Base-by-base conservation (phyloP, 306 rosid genomes). In the Medicago lupulina region DNA sequence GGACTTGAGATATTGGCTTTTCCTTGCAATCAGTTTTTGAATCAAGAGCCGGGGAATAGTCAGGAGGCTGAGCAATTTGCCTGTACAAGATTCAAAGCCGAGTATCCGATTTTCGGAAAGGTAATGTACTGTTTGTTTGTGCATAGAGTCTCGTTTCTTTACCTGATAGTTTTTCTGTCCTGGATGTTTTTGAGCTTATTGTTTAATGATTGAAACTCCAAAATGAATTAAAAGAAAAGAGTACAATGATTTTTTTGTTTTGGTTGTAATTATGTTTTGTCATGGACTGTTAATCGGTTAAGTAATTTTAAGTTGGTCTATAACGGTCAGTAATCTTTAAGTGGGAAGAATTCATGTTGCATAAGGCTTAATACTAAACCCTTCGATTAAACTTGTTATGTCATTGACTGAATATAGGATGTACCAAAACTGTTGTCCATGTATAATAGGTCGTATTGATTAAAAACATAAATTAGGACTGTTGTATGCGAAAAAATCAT, bases 21-120 rank as follows among this genome's bases (percentile, higher is more conserved):
- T 87, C 98, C 98, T 15, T 93, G 97, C 87, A 93, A 93, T 76
- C 98, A 93, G 70, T 91, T 91, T 81, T 59, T 89, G 77, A 76
- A 79, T 49, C 97, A 93, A 82, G 92, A 93, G 85, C 97, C 97
- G 1, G 91, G 93, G 71, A 67, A 83, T 41, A 85, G 96, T 66
- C n/a, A 55, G 82, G 84, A 88, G 0, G 90, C 89, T 0, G 39
- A 83, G 73, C 60, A 89, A 74, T 93, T 93, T 82, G 96, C 93
- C 16, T 93, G 97, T 76, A 84, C 92, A 21, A 87, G 97, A 82
- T 93, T 77, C 88, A 83, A 87, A 83, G 98, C 97, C 39, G 96
- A 89, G 64, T 93, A 88, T 87, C 97, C 98, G 13, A 89, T 93
- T 40, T 93, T 93, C 65, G 88, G 80, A 28, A 93, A 93, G 72